Conservation (phyloP, 257 asterid genomes). For the Nemophila menziesii region DNA sequence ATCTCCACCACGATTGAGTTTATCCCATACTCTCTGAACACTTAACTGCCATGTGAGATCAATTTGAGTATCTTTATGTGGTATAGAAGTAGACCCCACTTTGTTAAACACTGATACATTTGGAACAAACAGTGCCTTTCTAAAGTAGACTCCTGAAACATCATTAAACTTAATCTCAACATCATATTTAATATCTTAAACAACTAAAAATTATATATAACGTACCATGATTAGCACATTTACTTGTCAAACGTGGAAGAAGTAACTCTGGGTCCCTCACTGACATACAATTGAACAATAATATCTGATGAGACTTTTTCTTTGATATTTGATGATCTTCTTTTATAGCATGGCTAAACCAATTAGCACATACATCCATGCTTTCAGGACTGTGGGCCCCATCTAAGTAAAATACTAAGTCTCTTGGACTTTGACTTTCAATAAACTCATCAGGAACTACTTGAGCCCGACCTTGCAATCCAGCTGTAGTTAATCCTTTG, state of each 20-base stretch:
- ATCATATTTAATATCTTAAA: background rate
- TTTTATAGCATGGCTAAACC: conserved; percentile 64
- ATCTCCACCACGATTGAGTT: conserved; percentile 33
- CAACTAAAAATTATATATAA: conserved; percentile 7
- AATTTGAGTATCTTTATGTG: conserved; percentile 38
- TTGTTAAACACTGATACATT: conserved; percentile 59
- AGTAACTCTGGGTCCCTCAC: conserved; percentile 74
- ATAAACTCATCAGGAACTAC: conserved; percentile 57
- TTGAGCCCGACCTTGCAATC: conserved; percentile 94
- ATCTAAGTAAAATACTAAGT: conserved; percentile 81
- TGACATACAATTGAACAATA: conserved; percentile 79
- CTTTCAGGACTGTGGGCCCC: conserved; percentile 99
- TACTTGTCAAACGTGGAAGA: conserved; percentile 52
- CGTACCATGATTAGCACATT: conserved; percentile 61
- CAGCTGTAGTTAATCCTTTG: conserved; percentile 66
- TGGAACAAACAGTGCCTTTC: conserved; percentile 72
- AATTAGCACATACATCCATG: conserved; percentile 95
- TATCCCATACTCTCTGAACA: conserved; percentile 70
- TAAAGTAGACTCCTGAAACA: conserved; percentile 57
- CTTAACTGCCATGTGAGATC: conserved; percentile 70
- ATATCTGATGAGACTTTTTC: conserved; percentile 32
- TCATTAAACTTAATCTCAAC: conserved; percentile 1
- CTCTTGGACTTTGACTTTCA: conserved; percentile 51
- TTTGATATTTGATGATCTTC: conserved; percentile 19
- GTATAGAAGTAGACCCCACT: conserved; percentile 26